Evolutionary conservation across 2,329 filamentous ascomycete species (phyloP).

Genomic region (Fonsecaea multimorphosa): DNA sequence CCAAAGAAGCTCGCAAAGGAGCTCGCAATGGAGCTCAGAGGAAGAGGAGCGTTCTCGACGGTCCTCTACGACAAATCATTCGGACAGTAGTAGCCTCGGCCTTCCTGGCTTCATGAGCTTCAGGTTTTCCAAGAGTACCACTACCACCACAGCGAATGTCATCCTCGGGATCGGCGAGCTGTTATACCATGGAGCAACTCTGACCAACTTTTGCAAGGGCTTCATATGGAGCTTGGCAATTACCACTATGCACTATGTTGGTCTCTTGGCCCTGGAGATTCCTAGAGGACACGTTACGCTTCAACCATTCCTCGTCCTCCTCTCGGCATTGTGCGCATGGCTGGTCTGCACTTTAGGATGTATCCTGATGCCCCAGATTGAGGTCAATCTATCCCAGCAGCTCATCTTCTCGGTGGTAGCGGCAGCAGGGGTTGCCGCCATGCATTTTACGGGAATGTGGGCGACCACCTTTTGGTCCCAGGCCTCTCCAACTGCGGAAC

Average conservation of each 20-base stretch:
- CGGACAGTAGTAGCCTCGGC: conserved; percentile 26
- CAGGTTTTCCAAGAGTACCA: conserved; percentile 10
- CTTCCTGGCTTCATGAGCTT: conserved; percentile 33
- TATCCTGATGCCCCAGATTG: conserved; percentile 45
- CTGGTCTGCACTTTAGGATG: conserved; percentile 43
- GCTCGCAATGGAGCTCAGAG: too few relatives aligned
- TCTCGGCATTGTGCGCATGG: conserved; percentile 46
- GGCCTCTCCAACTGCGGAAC: conserved; percentile 35
- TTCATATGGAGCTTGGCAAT: conserved; percentile 46
- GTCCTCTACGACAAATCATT: conserved; percentile 20
- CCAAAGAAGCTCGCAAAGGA: conserved; percentile 28
- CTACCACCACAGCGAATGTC: conserved; percentile 22
- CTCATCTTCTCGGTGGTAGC: conserved; percentile 44
- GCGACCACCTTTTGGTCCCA: conserved; percentile 44
- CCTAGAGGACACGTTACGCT: conserved; percentile 42
- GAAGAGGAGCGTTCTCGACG: conserved; percentile 20
- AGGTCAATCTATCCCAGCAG: conserved; percentile 44
- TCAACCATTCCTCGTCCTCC: conserved; percentile 39
- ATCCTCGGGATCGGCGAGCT: conserved; percentile 26
- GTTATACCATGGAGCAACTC: conserved; percentile 40
- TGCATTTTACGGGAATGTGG: conserved; percentile 47
- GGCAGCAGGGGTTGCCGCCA: conserved; percentile 45
- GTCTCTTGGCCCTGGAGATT: conserved; percentile 43
- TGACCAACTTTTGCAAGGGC: conserved; percentile 41
- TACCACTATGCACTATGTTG: conserved; percentile 45